A percentile compares a stretch with the other conserved stretches of the same genome.
Conservation (phyloP, 352 stramenopile species). For the Pythium brachiatum region DNA sequence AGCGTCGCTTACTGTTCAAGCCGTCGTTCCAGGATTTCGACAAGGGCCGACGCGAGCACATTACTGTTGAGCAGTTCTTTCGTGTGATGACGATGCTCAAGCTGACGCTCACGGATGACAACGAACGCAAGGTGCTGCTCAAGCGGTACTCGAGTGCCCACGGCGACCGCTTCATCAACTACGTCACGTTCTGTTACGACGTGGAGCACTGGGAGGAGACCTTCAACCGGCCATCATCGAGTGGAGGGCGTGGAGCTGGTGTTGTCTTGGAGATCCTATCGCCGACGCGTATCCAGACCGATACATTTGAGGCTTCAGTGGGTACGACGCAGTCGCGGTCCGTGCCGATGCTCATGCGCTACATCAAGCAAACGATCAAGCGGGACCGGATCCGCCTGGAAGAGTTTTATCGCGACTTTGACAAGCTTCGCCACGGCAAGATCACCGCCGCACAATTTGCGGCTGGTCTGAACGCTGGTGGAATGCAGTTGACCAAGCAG, state of each 20-base stretch:
- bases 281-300: constrained; percentile 36
- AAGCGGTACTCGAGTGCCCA: constrained; percentile 70
- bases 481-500: constrained; percentile 49
- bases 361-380: constrained; percentile 81
- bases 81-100: constrained; percentile 81
- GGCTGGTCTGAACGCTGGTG: constrained; percentile 52
- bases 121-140: constrained; percentile 53
- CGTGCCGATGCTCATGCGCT: constrained; percentile 68
- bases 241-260: constrained; percentile 20
- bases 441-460: constrained; percentile 68
- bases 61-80: constrained; percentile 82
- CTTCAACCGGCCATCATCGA: constrained; percentile 45
- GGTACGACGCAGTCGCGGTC: constrained; percentile 38
- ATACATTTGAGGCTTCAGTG: constrained; percentile 37
- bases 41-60: constrained; percentile 64
- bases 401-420: constrained; percentile 83
- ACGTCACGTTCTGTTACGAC: constrained; percentile 82
- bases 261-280: constrained; percentile 63
- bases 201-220: constrained; percentile 55
- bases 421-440: constrained; percentile 78
- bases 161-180: constrained; percentile 79
- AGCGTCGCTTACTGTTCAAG: constrained; percentile 70
- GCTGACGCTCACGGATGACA: constrained; percentile 45
- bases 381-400: constrained; percentile 78
- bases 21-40: constrained; percentile 84